Evolutionary conservation across 2,329 filamentous ascomycete species (phyloP), one percentile per base, ranked within the genome.

Genomic region (Lanzia echinophila): DNA sequence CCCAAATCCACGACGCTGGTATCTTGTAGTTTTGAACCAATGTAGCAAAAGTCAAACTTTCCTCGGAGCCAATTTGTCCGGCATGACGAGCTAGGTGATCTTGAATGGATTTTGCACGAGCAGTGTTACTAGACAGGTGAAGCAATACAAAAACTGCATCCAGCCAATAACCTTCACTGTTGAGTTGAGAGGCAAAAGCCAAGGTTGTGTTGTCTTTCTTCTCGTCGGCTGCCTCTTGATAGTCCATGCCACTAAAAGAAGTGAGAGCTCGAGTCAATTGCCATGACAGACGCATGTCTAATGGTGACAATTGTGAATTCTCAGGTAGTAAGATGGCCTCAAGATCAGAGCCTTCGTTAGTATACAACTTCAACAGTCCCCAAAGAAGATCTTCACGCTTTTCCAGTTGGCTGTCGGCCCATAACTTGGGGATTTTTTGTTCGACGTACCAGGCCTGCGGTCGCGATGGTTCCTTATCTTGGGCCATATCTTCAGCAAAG

Each of bases 291-390:
- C 90, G 82, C 60, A 84, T 82, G 60, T 91, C 84, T 47, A 95
- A 73, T 3, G 86, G 83, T 33, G 87, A 86, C 12, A 88, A 78
- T 56, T 88, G 87, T 1, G 87, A 82, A 59, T 89, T 89, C 63
- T 89, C 83, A 0, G 90, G 88, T 13, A 85, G 79, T 32, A 96
- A 73, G 15, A 90, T 77, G 34, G 85, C 81, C 62, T 89, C 88
- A 2, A 95, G 68, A 47, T 79, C 75, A 42, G 72, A 75, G 12
- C 72, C 71, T n/a, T 81, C 74, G n/a, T 72, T 74, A 1, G 89
- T 81, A 63, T 90, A 95, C 4, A 95, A 75, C 67, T 88, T 89
- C 47, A 99, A 72, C 0, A 99, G 78, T 12, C 90, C 87, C 86
- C 92, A 96, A 1, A 97, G 75, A 7, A 95, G 76, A 66, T 95